Evolutionary conservation across 148 eudicot species (phyloP).

Genomic region (Rhododendron mucronatum): DNA sequence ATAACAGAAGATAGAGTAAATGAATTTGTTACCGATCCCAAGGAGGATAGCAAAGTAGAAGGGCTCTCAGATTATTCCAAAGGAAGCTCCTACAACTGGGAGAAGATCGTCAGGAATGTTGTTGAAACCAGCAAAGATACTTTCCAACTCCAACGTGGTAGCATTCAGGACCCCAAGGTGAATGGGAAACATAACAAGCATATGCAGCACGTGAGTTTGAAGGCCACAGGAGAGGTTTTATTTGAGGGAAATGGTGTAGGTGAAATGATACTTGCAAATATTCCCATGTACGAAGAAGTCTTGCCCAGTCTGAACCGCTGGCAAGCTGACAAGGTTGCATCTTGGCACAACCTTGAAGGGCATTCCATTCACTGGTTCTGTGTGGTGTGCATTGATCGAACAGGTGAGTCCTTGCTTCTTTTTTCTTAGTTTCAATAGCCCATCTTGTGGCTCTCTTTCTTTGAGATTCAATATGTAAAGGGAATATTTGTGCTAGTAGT

Average conservation of each 20-base stretch:
- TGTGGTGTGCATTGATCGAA: slow-evolving; percentile 69
- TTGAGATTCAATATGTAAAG: background rate
- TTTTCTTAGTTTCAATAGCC: background rate
- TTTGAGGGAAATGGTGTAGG: slow-evolving; percentile 71
- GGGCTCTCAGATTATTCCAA: slow-evolving; percentile 38
- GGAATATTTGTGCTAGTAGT: background rate
- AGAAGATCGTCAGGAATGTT: slow-evolving; percentile 41
- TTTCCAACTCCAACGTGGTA: slow-evolving; percentile 40
- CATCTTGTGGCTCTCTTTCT: background rate
- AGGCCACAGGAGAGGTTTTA: slow-evolving; percentile 44
- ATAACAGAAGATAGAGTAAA: slow-evolving; percentile 54
- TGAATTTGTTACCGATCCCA: slow-evolving; percentile 47
- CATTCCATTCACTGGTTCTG: slow-evolving; percentile 81
- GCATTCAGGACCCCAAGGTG: slow-evolving; percentile 47
- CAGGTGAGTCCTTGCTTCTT: slow-evolving; percentile 39
- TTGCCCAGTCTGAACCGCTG: slow-evolving; percentile 82
- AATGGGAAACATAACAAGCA: slow-evolving; percentile 81
- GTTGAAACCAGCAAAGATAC: slow-evolving; percentile 39
- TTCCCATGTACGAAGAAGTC: slow-evolving; percentile 59
- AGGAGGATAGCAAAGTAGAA: slow-evolving; percentile 38
- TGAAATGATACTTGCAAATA: slow-evolving; percentile 57
- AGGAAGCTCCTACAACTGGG: slow-evolving; percentile 46
- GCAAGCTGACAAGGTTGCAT: slow-evolving; percentile 74
- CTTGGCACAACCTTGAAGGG: slow-evolving; percentile 86
- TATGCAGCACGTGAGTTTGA: slow-evolving; percentile 47